Conservation (phyloP, 2,329 filamentous ascomycete species). For the Exophiala sp. region DNA sequence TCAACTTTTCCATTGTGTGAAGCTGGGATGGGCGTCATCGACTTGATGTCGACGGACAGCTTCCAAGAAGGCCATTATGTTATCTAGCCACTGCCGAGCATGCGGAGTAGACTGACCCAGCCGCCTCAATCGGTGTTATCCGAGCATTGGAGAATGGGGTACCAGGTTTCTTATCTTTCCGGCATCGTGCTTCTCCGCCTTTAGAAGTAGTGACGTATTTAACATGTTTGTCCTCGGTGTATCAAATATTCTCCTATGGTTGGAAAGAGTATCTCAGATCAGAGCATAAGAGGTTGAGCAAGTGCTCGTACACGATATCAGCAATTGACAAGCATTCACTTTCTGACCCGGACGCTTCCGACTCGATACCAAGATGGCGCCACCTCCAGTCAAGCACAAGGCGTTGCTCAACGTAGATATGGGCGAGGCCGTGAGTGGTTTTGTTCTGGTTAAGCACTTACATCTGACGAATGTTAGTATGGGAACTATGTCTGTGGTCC, state of each 20-base stretch:
- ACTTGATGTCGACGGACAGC: neutral
- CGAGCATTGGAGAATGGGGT: too few relatives aligned
- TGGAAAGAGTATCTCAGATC: neutral
- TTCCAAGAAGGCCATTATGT: neutral
- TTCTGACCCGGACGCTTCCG: too few relatives aligned
- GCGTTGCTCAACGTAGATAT: slow-evolving; percentile 50
- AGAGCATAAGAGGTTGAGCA: neutral
- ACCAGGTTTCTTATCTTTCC: too few relatives aligned
- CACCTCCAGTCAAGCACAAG: slow-evolving; percentile 47
- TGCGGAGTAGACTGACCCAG: too few relatives aligned
- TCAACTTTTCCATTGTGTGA: slow-evolving; percentile 38
- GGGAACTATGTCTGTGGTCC: slow-evolving; percentile 51
- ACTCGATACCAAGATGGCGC: slow-evolving; percentile 15
- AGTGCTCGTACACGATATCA: neutral
- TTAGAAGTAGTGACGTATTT: too few relatives aligned
- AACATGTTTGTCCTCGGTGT: too few relatives aligned
- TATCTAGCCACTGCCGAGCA: too few relatives aligned
- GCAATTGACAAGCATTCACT: neutral
- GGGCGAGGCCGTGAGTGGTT: slow-evolving; percentile 40
- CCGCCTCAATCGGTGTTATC: too few relatives aligned
- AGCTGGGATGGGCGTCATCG: neutral
- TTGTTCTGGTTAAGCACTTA: neutral
- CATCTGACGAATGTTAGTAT: slow-evolving; percentile 31
- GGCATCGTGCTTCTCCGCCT: too few relatives aligned
- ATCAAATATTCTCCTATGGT: too few relatives aligned